Percentiles rank a stretch among this genome's conserved stretches.
phyloP scores from a whole-genome alignment of 2,329 filamentous ascomycete genomes.

The Hymenoscyphus linearis region DNA sequence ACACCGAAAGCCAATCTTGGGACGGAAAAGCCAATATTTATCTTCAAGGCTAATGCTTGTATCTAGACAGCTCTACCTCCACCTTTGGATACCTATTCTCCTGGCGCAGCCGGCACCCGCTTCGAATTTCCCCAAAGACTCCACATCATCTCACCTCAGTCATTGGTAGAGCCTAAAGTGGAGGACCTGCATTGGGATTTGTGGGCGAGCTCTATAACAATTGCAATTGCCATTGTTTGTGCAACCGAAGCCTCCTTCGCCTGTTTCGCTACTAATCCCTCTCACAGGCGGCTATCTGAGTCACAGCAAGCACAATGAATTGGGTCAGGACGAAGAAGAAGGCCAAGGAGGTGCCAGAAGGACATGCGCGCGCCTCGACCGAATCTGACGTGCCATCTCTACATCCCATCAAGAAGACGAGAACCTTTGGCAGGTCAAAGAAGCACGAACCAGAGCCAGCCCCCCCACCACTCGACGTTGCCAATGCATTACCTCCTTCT shows the following conservation, averaged over 20 bases:
- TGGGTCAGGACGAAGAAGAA: slow-evolving; percentile 71
- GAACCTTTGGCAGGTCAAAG: slow-evolving; percentile 53
- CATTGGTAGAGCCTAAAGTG: slow-evolving; percentile 12
- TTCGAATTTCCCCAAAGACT: slow-evolving; percentile 9
- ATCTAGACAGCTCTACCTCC: slow-evolving; percentile 11
- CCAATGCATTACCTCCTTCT: slow-evolving; percentile 67
- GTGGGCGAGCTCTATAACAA: slow-evolving; percentile 24
- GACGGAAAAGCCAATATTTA: slow-evolving; percentile 6
- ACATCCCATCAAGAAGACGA: slow-evolving; percentile 39
- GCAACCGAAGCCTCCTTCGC: not conserved
- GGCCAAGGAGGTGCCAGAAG: slow-evolving; percentile 50
- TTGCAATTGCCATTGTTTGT: slow-evolving; percentile 17
- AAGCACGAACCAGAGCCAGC: slow-evolving; percentile 42
- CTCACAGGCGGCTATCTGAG: slow-evolving; percentile 5
- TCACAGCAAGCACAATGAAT: slow-evolving; percentile 54
- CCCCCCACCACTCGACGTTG: slow-evolving; percentile 64
- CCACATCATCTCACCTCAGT: slow-evolving; percentile 4
- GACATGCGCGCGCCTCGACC: slow-evolving; percentile 43
- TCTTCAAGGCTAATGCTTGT: slow-evolving; percentile 25
- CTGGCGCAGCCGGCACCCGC: not conserved
- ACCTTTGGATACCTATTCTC: slow-evolving; percentile 5
- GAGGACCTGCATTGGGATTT: slow-evolving; percentile 14
- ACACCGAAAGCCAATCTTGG: not conserved
- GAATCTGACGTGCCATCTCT: slow-evolving; percentile 44
- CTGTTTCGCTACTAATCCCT: not conserved